Conservation (phyloP, 2,329 filamentous ascomycete species). For the Tolypocladium nubicola region DNA sequence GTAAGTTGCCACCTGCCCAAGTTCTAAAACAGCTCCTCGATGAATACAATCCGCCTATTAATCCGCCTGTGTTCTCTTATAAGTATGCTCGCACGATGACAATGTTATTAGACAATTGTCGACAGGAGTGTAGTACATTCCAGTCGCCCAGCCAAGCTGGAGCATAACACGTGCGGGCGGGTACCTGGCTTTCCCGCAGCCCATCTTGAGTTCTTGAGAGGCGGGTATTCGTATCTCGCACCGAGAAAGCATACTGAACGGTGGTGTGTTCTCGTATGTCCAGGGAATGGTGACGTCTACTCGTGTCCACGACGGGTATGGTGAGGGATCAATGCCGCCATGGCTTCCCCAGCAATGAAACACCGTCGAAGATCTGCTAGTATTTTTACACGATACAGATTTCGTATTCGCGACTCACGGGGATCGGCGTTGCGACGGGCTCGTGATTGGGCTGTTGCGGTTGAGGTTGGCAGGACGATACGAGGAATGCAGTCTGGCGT, state of each 20-base stretch:
- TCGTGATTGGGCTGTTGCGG: background rate
- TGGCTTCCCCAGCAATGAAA: background rate
- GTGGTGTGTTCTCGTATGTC: background rate
- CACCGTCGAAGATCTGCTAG: background rate
- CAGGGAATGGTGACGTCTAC: background rate
- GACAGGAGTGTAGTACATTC: background rate
- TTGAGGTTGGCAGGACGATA: background rate
- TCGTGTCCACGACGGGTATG: too few species aligned
- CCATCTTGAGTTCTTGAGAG: background rate
- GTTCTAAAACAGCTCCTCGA: too few species aligned
- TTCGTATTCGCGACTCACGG: background rate
- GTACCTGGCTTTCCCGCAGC: background rate
- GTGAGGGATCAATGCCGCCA: background rate
- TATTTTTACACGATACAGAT: background rate
- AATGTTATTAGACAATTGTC: background rate
- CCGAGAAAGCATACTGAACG: background rate
- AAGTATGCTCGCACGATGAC: too few species aligned
- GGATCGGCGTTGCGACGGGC: background rate
- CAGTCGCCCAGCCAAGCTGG: background rate
- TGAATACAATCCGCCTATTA: too few species aligned
- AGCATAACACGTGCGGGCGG: background rate
- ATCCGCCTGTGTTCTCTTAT: too few species aligned
- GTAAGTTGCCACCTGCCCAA: background rate
- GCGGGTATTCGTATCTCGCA: background rate
- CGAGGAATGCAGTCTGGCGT: background rate